These are phyloP conservation scores for Licmophora abbreviata DNA, from an alignment of 108 stramenopile genomes.

Conservation along the genomic window DNA sequence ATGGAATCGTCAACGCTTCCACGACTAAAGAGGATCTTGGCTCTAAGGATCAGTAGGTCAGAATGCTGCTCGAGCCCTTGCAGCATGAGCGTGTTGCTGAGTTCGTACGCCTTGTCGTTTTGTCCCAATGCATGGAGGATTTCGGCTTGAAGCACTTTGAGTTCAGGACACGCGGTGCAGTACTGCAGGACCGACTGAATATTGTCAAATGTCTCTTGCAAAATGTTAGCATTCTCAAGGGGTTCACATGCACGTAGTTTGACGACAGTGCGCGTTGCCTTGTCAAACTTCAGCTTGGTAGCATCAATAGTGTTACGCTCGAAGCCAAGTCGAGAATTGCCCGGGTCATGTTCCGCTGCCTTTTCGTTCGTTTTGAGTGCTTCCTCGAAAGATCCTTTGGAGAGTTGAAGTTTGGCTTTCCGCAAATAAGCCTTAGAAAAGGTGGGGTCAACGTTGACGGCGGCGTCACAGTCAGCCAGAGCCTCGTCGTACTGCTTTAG, in stretches of 20 bases:
- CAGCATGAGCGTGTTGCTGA: constrained; percentile 19
- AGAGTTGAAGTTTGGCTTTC: constrained; percentile 3
- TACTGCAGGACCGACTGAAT: constrained; percentile 13
- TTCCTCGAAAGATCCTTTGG: constrained; percentile 19
- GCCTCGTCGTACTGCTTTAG: constrained; percentile 20
- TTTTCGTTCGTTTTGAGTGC: constrained; percentile 16
- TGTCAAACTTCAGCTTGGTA: constrained; percentile 17
- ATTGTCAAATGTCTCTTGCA: constrained; percentile 10
- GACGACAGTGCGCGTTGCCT: constrained; percentile 3
- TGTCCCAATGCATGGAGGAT: constrained; percentile 15
- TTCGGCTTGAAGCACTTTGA: constrained; percentile 26
- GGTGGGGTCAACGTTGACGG: constrained; percentile 10
- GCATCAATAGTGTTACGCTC: constrained; percentile 23
- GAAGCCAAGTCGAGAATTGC: constrained; percentile 26
- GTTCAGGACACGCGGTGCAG: constrained; percentile 23
- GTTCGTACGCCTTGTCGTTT: constrained; percentile 35
- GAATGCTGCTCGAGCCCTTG: constrained; percentile 5
- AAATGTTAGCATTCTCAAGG: not conserved
- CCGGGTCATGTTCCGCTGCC: constrained; percentile 31
- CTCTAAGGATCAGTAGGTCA: constrained; percentile 23
- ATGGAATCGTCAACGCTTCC: constrained; percentile 32
- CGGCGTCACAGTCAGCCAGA: constrained; percentile 20
- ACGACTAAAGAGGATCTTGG: constrained; percentile 30
- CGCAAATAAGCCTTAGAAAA: constrained; percentile 26
- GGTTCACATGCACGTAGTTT: not conserved